Conservation (phyloP, 208 protist species). For the Strigomonas culicis region DNA sequence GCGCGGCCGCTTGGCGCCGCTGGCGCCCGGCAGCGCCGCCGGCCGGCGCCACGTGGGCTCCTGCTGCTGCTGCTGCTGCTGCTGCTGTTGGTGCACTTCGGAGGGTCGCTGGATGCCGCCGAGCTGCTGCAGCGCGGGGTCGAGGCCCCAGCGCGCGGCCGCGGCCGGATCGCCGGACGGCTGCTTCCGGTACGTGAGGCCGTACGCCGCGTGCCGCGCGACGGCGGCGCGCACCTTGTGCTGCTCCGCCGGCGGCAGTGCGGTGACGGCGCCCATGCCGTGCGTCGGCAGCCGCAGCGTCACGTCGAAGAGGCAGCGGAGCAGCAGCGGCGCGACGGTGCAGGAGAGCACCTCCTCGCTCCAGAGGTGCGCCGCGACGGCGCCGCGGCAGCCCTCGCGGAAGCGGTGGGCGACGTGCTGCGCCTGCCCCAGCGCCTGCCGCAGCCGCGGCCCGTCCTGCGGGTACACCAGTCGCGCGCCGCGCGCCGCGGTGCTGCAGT, state of each 20-base stretch:
- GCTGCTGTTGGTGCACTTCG: background rate
- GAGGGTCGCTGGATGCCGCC: constrained; percentile 1
- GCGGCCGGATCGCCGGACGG: constrained; percentile 2
- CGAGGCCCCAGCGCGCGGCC: constrained; percentile 34
- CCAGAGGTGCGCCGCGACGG: constrained; percentile 24
- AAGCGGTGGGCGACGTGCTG: constrained; percentile 30
- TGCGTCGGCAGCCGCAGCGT: constrained; percentile 42
- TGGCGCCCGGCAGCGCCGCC: background rate
- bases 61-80: background rate
- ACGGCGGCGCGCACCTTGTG: constrained; percentile 34
- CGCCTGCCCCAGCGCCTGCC: constrained; percentile 31
- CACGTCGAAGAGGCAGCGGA: constrained; percentile 59
- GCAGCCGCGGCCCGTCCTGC: constrained; percentile 30
- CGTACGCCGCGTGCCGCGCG: constrained; percentile 63
- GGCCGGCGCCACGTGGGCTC: background rate
- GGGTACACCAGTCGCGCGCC: constrained; percentile 29
- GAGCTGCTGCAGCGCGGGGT: constrained; percentile 41
- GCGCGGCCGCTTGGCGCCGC: background rate
- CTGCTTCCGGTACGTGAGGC: constrained; percentile 51
- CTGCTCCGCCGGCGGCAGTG: constrained; percentile 33
- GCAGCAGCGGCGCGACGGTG: constrained; percentile 44
- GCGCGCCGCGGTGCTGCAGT: constrained; percentile 43
- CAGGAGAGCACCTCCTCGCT: constrained; percentile 24
- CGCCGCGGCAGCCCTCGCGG: constrained; percentile 40
- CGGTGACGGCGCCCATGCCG: constrained; percentile 28